Base-by-base conservation (phyloP, 2,329 filamentous ascomycete genomes). In the Calonectria multiphialidica region DNA sequence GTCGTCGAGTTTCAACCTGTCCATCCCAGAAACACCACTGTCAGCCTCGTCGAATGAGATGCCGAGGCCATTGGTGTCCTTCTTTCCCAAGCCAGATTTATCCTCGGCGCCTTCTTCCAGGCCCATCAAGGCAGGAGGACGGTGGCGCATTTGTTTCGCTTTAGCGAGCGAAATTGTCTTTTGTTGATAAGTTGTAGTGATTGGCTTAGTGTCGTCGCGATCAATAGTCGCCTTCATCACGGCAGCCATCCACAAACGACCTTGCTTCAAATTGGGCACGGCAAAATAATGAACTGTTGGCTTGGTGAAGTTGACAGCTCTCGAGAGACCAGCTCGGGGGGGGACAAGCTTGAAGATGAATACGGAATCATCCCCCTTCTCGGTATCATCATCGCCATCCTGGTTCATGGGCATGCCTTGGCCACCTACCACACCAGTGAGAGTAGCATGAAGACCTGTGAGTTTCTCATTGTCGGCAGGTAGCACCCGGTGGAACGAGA, bases 141-240 rank as follows among this genome's bases (percentile, higher is more conserved):
- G 91, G 81, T 98, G 95, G 69, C 94, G 94, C 92, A 97, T 94
- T 74, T 93, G 90, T 71, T 93, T 92, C 15, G 97, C 97, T 85
- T 98, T 98, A 68, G 93, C 90, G 8, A 99, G 90, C 30, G 94
- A 97, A 68, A 99, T 98, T 0, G 97, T 99, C 87, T 98, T 97
- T 82, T 98, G 96, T 81, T 98, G 96, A 84, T 98, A 98, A 4
- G 95, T 98, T 4, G 94, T 97, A 23, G 95, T 95, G 72, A 98
- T 93, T 12, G 93, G 91, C 73, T 93, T 90, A 5, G 90, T 90
- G 79, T 93, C 92, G 78, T 99, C 97, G 72, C 96, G 93, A 81
- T 98, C 96, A 78, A 99, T 99, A 1, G 97, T 99, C 13, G 97
- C 97, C 86, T 99, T 99, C 95, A 99, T 98, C 64, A 99, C 87